Conservation (phyloP, 805 yeast genomes). For the Hanseniaspora pseudoguilliermondii region DNA sequence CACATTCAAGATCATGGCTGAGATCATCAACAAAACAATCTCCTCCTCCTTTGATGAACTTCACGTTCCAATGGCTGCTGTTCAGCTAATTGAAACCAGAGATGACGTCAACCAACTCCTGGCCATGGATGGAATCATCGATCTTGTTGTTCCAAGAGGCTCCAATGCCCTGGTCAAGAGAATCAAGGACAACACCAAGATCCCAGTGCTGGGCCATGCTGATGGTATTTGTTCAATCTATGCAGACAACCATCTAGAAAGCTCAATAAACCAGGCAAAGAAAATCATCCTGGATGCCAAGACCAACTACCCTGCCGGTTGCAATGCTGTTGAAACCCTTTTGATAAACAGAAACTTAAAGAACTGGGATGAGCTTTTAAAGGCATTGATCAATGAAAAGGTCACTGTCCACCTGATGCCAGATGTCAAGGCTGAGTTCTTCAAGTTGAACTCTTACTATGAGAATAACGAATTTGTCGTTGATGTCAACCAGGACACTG, state of each 20-base stretch:
- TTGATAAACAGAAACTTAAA: conserved; percentile 37
- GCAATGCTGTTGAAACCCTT: conserved; percentile 88
- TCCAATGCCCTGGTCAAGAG: conserved; percentile 79
- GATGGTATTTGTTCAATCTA: conserved; percentile 92
- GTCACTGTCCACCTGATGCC: conserved; percentile 61
- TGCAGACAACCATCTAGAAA: conserved; percentile 64
- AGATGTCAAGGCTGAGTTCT: conserved; percentile 30
- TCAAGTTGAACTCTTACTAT: conserved; percentile 18
- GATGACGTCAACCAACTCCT: conserved; percentile 79
- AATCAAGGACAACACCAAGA: conserved; percentile 78
- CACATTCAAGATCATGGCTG: conserved; percentile 73
- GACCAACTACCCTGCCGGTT: conserved; percentile 97
- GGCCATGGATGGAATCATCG: conserved; percentile 77
- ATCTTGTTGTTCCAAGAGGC: conserved; percentile 96
- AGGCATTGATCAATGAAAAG: conserved; percentile 43
- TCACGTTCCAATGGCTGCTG: conserved; percentile 63
- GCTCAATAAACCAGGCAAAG: conserved; percentile 50
- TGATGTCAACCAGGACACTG: conserved; percentile 36
- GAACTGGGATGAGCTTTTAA: conserved; percentile 29
- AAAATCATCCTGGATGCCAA: conserved; percentile 73
- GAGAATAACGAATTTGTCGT: conserved; percentile 25
- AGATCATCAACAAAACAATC: conserved; percentile 51
- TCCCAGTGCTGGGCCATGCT: conserved; percentile 97
- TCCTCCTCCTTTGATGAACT: conserved; percentile 34
- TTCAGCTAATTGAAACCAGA: conserved; percentile 79